Base-by-base conservation (phyloP, 2,329 filamentous ascomycete species). In the Parastagonospora nodorum region DNA sequence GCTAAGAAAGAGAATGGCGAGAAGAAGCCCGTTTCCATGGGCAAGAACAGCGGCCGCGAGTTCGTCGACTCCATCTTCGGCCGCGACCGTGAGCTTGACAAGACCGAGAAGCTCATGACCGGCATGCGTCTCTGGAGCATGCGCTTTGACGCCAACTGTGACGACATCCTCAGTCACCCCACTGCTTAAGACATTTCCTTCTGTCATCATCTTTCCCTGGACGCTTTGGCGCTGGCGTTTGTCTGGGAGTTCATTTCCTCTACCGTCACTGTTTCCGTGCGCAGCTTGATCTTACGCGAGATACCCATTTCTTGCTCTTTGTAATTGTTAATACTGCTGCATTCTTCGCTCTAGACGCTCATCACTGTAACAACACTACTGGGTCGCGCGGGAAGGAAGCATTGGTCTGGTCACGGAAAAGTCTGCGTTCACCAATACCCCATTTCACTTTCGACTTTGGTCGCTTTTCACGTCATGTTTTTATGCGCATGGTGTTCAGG, bases 11-110 rank as follows among this genome's bases (percentile, higher is more conserved):
- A 90, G 75, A 82, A 76, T 51, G 78, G 81, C 62, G 73, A 75
- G 36, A 87, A 87, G 74, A 84, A 86, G 52, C 77, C 83, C 35
- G 77, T 85, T 45, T 57, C 87, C 87, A 72, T 97, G 75, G 93
- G 92, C 70, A 92, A 92, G 80, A 93, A 91, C 73, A 91, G 91
- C 46, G 94, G 94, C 44, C 88, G 89, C 63, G 92, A 97, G 78
- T 97, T 99, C 67, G 93, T 99, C 67, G 88, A 97, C 73, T 92
- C 91, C 45, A 90, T 99, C 64, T 97, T 97, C 66, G 93, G 92
- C 60, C 87, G 89, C 57, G 93, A 97, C 70, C 85, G 92, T 57
- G 90, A 97, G 77, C 82, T 97, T 48, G 87, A 92, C 73, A 87
- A 87, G 75, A 97, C 93, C 2, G 91, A 97, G 80, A 90, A 89